Percentiles rank a stretch among this genome's conserved stretches.
Conservation (phyloP, 352 stramenopile species). For the Pythium vanterpoolii region DNA sequence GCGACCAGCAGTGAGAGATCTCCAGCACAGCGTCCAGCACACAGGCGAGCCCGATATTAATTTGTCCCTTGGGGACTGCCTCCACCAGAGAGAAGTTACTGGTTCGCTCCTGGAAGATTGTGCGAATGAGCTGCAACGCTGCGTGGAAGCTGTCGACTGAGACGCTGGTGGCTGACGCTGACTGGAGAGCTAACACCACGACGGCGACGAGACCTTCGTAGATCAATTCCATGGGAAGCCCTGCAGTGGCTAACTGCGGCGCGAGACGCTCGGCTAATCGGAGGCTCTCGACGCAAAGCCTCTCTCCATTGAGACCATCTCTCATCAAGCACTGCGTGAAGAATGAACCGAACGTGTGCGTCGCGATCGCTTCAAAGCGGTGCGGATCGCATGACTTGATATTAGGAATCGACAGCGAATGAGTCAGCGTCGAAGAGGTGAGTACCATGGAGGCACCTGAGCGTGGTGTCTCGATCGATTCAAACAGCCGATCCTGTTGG, state of each 20-base stretch:
- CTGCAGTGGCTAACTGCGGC: constrained; percentile 19
- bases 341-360: constrained; percentile 51
- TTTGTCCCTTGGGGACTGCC: background rate
- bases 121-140: constrained; percentile 38
- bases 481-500: constrained; percentile 19
- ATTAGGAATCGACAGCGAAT: background rate
- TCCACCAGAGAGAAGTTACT: background rate
- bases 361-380: constrained; percentile 25
- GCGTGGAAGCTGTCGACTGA: constrained; percentile 30
- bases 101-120: constrained; percentile 28
- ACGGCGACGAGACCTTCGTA: constrained; percentile 48
- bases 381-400: constrained; percentile 1
- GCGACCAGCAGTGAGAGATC: constrained; percentile 33
- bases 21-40: constrained; percentile 32
- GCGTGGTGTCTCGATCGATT: background rate
- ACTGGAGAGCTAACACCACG: constrained; percentile 27
- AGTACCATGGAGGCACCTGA: background rate
- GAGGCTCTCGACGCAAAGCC: constrained; percentile 10
- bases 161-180: background rate
- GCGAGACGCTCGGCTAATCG: constrained; percentile 34
- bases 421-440: background rate
- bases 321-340: constrained; percentile 42
- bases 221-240: constrained; percentile 18
- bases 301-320: background rate
- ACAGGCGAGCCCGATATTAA: constrained; percentile 26